Evolutionary conservation across 2,329 filamentous ascomycete genomes (phyloP), one percentile per base, ranked within the genome.

Genomic region (Cladosporium sp.): DNA sequence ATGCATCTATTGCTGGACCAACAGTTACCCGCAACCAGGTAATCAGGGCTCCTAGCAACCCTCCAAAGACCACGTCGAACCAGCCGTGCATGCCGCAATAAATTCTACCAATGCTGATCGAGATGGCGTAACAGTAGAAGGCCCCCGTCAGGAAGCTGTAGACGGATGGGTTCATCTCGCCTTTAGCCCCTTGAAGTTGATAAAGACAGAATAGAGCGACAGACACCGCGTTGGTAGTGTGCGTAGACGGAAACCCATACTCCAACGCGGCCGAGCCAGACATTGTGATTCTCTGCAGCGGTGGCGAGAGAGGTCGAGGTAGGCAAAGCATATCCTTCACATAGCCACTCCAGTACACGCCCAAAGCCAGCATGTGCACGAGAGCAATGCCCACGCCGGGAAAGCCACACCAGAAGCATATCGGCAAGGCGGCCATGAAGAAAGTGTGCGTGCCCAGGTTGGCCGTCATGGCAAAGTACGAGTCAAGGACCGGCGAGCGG

Each of bases 61-160:
- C 89, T 6, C 93, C 93, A 51, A 93, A 70, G 12, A 93, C 71
- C 19, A 97, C 90, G 68, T 99, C 93, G 38, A 93, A 77, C 70
- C 97, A 96, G 9, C 93, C 93, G 70, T 99, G 93, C 93, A 99
- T 99, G 54, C 93, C 93, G 65, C 93, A 99, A 73, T 99, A 97
- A 30, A 99, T 76, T 17, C 93, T 84, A 5, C 93, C 93, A 55
- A 97, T 74, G 36, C 96, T 80, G 64, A 99, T 97, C 20, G 92
- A 96, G 11, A 82, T 72, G 29, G 88, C 89, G 66, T 97, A 99
- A 60, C 89, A 85, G 68, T 93, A 95, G 36, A 86, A 84, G 5
- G 88, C 69, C 3, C 84, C 55, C 4, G 56, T 53, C 9, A 60
- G 51, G 11, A 62, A 15, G 22, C 36, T 55, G 55, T 64, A 79